Evolutionary conservation across 768 basidiomycete genomes (phyloP), one percentile per base, ranked within the genome.

Genomic region (Rhodotorula babjevae): DNA sequence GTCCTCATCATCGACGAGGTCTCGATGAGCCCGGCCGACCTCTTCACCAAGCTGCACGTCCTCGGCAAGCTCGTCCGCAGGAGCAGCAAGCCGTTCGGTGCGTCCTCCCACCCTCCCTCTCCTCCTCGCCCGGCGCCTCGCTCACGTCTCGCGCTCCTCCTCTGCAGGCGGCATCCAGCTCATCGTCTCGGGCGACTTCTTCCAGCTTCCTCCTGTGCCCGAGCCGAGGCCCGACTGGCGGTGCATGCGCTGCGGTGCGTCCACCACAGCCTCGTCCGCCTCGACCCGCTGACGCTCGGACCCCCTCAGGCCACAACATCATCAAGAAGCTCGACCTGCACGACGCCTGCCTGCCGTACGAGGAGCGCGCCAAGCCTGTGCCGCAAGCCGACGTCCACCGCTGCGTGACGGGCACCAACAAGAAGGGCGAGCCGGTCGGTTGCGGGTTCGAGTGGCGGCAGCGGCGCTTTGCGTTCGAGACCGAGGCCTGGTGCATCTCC

Each of bases 101-200:
- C 33, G 72, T 53, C 29, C 46, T 49, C 2, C 12, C 18, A 0
- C 44, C 59, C 50, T 52, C 50, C 1, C 23, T 25, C 50, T 52
- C 50, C 31, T 0, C 10, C 42, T 44, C 6, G n/a, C 21, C 36
- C 5, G 5, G 57, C 7, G 3, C 2, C 50, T 49, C 2, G 5
- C 64, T 44, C 46, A 71, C 40, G 21, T 1, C 2, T 3, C 62
- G 12, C 46, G 8, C 9, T 36, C 36, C 5, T 9, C 9, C 36
- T 9, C 36, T 9, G 19, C 50, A 62, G 64, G 57, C 36, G 68
- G 71, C 29, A 31, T 71, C 10, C 77, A 79, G 61, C 42, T 81
- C 68, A 80, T 82, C 67, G 70, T 82, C 16, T 81, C 79, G 10
- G 83, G 83, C 61, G 83, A 83, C 68, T 83, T 82, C 74, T 82